These are phyloP conservation scores for Cladosporium sp. DNA, from an alignment of 2,329 filamentous ascomycete genomes.

Conservation along the genomic window DNA sequence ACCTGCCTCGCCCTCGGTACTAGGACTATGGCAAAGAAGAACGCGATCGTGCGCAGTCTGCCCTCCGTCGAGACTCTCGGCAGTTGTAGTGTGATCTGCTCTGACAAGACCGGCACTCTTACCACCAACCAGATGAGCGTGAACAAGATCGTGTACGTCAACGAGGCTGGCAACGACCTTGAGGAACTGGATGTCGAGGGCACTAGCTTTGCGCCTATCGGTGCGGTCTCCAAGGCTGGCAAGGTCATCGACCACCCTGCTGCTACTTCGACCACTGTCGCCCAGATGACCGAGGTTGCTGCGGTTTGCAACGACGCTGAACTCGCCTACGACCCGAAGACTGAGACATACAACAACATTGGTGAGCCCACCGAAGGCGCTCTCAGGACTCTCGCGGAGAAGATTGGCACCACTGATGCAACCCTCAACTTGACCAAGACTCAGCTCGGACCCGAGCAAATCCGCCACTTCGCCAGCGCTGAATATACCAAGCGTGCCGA, in stretches of 20 bases:
- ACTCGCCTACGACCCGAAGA: slow-evolving; percentile 73
- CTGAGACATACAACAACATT: slow-evolving; percentile 68
- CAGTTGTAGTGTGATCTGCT: slow-evolving; percentile 99
- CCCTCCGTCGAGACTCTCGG: slow-evolving; percentile 96
- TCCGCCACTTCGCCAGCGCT: slow-evolving; percentile 73
- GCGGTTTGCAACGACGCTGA: slow-evolving; percentile 84
- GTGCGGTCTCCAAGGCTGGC: slow-evolving; percentile 61
- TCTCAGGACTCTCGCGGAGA: slow-evolving; percentile 83
- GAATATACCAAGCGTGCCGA: slow-evolving; percentile 73
- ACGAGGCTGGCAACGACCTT: slow-evolving; percentile 63
- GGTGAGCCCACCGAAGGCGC: slow-evolving; percentile 96
- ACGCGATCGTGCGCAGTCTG: slow-evolving; percentile 90
- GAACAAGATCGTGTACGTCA: slow-evolving; percentile 81
- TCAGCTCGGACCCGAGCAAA: slow-evolving; percentile 48
- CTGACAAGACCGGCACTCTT: slow-evolving; percentile 96
- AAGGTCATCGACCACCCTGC: slow-evolving; percentile 63
- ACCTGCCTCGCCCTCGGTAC: slow-evolving; percentile 94
- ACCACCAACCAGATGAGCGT: slow-evolving; percentile 99
- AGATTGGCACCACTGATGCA: slow-evolving; percentile 76
- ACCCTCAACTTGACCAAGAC: slow-evolving; percentile 48
- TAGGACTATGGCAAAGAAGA: slow-evolving; percentile 97
- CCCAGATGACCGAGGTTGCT: slow-evolving; percentile 65
- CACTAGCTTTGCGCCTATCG: slow-evolving; percentile 83
- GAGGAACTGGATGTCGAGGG: slow-evolving; percentile 87
- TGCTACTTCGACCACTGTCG: slow-evolving; percentile 66